Conservation (phyloP, 2,329 filamentous ascomycete genomes). For the Aspergillus sp. region DNA sequence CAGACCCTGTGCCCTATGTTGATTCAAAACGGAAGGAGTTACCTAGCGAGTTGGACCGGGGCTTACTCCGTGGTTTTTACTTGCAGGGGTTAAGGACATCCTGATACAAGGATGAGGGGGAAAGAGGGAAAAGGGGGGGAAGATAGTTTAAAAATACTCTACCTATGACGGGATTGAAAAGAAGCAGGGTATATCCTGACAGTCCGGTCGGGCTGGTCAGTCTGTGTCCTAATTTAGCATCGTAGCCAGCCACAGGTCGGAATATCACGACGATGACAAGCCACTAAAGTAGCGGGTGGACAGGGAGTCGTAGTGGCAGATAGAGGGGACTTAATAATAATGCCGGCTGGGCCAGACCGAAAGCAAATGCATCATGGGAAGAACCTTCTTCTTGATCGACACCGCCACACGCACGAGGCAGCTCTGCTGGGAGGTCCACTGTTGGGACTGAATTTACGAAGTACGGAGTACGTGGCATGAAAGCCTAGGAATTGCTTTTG, state of each 20-base stretch:
- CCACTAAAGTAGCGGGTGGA: not conserved
- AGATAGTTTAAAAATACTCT: not conserved
- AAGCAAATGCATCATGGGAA: constrained; percentile 13
- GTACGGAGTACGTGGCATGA: too few relatives aligned
- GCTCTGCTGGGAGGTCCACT: not conserved
- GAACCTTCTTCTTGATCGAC: constrained; percentile 16
- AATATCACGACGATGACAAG: not conserved
- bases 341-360: constrained; percentile 11
- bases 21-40: not conserved
- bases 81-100: too few relatives aligned
- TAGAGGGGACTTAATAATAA: constrained; percentile 1
- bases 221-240: not conserved
- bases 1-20: not conserved
- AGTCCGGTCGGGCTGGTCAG: too few relatives aligned
- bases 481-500: too few relatives aligned
- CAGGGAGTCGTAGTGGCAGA: not conserved
- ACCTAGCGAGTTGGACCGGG: not conserved
- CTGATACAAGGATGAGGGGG: not conserved
- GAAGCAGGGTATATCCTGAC: not conserved
- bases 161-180: not conserved
- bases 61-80: too few relatives aligned
- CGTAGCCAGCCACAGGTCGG: not conserved
- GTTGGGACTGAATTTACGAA: too few relatives aligned
- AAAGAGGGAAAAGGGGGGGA: too few relatives aligned
- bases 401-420: constrained; percentile 16